These are phyloP conservation scores for Microthyrium microscopicum DNA, from an alignment of 2,329 filamentous ascomycete genomes.

Conservation along the genomic window DNA sequence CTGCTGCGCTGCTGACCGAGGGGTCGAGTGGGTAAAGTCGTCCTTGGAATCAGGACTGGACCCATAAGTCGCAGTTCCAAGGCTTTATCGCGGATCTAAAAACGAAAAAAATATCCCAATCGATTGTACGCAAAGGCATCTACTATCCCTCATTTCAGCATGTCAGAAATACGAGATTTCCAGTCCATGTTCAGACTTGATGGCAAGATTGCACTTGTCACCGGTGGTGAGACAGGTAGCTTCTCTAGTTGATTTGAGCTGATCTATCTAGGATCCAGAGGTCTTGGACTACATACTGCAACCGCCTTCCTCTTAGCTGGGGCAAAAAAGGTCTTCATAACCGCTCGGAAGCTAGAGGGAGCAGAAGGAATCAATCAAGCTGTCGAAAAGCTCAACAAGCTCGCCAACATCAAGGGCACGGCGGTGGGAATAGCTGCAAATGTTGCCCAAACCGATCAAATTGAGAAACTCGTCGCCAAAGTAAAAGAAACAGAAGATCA, in stretches of 20 bases:
- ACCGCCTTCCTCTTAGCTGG: slow-evolving; percentile 24
- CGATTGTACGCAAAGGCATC: too few relatives aligned
- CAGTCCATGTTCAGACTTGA: slow-evolving; percentile 20
- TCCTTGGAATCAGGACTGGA: too few relatives aligned
- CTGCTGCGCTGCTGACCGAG: too few relatives aligned
- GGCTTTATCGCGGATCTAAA: too few relatives aligned
- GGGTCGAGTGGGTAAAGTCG: too few relatives aligned
- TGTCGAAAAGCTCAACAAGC: slow-evolving; percentile 21
- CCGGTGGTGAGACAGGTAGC: slow-evolving; percentile 16
- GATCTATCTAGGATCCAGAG: slow-evolving; percentile 19
- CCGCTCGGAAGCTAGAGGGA: slow-evolving; percentile 21
- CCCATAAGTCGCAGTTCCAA: too few relatives aligned
- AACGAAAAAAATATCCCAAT: too few relatives aligned
- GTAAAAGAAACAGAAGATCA: slow-evolving; percentile 16
- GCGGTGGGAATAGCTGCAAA: slow-evolving; percentile 22
- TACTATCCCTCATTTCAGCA: too few relatives aligned
- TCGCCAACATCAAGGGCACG: slow-evolving; percentile 17
- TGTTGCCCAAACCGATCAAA: slow-evolving; percentile 21
- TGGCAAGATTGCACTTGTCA: slow-evolving; percentile 21
- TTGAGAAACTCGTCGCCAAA: slow-evolving; percentile 17
- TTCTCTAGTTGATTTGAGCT: neutral
- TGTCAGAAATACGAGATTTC: slow-evolving; percentile 19
- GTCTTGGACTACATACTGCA: slow-evolving; percentile 22
- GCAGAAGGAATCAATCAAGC: slow-evolving; percentile 22
- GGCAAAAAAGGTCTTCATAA: slow-evolving; percentile 23